phyloP scores from a whole-genome alignment of 495 filamentous ascomycete species.

The Delitschia confertaspora region DNA sequence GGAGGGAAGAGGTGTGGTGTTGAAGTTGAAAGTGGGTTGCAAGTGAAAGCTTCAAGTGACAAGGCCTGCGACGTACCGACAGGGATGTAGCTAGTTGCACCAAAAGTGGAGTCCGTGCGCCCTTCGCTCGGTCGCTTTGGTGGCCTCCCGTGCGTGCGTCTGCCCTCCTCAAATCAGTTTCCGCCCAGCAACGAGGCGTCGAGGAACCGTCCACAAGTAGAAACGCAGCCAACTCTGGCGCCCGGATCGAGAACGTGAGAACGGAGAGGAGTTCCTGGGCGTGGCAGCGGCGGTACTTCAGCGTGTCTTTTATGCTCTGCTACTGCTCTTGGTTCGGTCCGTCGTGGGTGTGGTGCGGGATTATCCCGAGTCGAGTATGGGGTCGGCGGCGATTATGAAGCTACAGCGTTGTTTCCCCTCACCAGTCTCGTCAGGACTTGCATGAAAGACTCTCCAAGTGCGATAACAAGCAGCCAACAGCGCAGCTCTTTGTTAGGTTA shows the following conservation, averaged over 20 bases:
- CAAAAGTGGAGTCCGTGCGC: not conserved
- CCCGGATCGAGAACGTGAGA: not conserved
- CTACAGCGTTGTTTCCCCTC: no score
- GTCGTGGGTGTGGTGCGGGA: no score
- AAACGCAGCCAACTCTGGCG: no score
- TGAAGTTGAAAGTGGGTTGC: not conserved
- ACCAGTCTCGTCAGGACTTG: constrained; percentile 17
- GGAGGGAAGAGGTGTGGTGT: not conserved
- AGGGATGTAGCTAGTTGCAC: not conserved
- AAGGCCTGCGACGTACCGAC: not conserved
- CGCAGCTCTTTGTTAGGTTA: no score
- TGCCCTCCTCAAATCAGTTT: no score
- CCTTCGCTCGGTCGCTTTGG: not conserved
- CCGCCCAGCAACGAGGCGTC: no score
- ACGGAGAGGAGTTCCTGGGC: not conserved
- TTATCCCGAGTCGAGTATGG: no score
- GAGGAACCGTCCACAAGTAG: no score
- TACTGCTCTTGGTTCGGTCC: not conserved
- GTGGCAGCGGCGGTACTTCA: not conserved
- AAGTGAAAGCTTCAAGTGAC: not conserved
- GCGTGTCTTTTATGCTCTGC: not conserved
- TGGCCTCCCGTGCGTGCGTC: no score
- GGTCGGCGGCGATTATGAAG: no score
- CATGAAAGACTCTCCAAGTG: constrained; percentile 13
- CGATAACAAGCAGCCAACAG: constrained; percentile 1